phyloP scores from a whole-genome alignment of 495 filamentous ascomycete species.

The Jackrogersella minutella region DNA sequence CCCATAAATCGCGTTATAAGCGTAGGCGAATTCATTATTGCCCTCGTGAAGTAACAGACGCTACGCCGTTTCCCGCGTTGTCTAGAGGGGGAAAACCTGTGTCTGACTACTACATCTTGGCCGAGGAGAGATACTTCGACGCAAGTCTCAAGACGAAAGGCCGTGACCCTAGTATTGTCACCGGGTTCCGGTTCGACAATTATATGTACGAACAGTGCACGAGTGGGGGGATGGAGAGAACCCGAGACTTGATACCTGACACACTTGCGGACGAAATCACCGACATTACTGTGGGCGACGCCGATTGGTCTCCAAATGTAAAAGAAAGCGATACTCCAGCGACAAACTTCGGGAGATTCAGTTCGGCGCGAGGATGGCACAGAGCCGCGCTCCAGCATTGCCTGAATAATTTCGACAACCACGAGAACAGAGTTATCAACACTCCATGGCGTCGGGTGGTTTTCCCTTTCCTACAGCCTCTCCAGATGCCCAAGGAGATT shows the following conservation, averaged over 20 bases:
- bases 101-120: not conserved
- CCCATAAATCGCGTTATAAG: constrained; percentile 26
- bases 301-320: no score
- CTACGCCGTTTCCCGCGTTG: not conserved
- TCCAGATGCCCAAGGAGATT: constrained; percentile 28
- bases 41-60: not conserved
- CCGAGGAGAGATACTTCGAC: constrained; percentile 25
- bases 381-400: constrained; percentile 52
- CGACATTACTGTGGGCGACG: not conserved
- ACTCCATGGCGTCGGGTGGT: constrained; percentile 43
- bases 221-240: not conserved
- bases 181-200: constrained; percentile 20
- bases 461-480: constrained; percentile 41
- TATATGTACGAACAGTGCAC: constrained; percentile 19
- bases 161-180: not conserved
- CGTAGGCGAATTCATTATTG: constrained; percentile 23
- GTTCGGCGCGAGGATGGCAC: constrained; percentile 47
- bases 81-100: not conserved
- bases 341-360: constrained; percentile 13
- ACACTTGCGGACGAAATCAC: constrained; percentile 2
- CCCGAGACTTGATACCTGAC: not conserved
- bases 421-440: constrained; percentile 35
- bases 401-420: constrained; percentile 41
- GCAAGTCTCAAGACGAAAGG: no score
- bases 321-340: not conserved